phyloP scores from a whole-genome alignment of 768 basidiomycete genomes.

The Pleurotus platypus region DNA sequence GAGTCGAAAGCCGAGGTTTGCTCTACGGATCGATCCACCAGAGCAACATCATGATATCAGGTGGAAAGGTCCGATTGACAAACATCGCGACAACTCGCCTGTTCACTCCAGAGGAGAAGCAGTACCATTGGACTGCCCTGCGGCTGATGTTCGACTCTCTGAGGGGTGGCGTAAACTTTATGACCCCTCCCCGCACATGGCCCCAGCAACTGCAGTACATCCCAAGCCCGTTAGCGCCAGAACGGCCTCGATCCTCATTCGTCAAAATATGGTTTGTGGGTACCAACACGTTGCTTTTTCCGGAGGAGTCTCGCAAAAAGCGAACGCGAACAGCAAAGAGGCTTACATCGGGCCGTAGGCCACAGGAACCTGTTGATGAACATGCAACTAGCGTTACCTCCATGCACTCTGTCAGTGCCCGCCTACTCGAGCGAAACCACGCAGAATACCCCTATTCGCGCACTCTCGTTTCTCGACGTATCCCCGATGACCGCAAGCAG shows the following conservation, averaged over 20 bases:
- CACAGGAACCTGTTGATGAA: too few relatives aligned
- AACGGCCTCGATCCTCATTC: neutral
- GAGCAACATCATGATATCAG: constrained; percentile 26
- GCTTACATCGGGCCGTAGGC: too few relatives aligned
- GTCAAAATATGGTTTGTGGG: neutral
- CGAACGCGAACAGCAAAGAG: too few relatives aligned
- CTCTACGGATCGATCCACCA: constrained; percentile 18
- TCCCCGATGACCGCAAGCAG: neutral
- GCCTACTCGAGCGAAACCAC: neutral
- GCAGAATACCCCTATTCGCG: neutral
- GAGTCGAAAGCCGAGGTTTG: constrained; percentile 11
- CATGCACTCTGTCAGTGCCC: neutral
- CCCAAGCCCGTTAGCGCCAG: neutral
- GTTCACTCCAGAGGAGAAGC: neutral
- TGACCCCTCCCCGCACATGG: constrained; percentile 4
- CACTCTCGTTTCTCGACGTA: too few relatives aligned
- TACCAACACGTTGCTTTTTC: neutral
- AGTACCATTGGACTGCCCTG: constrained; percentile 6
- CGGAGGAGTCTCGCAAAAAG: neutral
- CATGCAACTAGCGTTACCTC: too few relatives aligned
- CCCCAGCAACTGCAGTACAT: constrained; percentile 1
- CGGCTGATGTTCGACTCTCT: constrained; percentile 6
- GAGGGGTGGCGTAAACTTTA: constrained; percentile 1
- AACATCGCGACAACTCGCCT: constrained; percentile 18
- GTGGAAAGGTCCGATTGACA: constrained; percentile 31